Percentiles rank a stretch among this genome's conserved stretches.
Evolutionary conservation across 2,329 filamentous ascomycete species (phyloP).

Genomic region (Arthrobotrys conoides): DNA sequence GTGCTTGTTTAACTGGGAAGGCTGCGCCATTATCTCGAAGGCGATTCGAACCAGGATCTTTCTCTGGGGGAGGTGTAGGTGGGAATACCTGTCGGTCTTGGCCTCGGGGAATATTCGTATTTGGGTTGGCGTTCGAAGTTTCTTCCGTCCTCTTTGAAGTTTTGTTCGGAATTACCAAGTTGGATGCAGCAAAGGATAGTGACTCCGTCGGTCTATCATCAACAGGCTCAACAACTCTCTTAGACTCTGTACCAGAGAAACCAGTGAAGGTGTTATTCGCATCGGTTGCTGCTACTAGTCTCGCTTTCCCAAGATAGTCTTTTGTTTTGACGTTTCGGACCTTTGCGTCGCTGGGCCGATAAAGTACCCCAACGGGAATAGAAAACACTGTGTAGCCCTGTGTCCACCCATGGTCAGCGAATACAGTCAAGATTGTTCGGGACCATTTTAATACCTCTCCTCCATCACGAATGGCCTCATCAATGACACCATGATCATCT

Average conservation of each 20-base stretch:
- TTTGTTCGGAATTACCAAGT: conserved; percentile 89
- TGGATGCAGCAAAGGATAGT: conserved; percentile 91
- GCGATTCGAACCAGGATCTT: conserved; percentile 70
- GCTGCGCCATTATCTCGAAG: conserved; percentile 51
- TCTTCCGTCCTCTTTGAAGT: conserved; percentile 57
- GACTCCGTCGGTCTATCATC: conserved; percentile 87
- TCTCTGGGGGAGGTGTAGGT: conserved; percentile 97
- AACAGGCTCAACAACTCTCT: conserved; percentile 70
- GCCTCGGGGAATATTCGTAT: conserved; percentile 66
- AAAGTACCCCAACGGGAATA: conserved; percentile 94
- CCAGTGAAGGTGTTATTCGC: conserved; percentile 84
- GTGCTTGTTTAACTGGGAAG: conserved; percentile 52
- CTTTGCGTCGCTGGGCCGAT: conserved; percentile 95
- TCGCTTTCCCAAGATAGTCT: conserved; percentile 96
- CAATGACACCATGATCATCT: conserved; percentile 96
- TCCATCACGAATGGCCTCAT: conserved; percentile 93
- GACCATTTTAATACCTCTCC: conserved; percentile 78
- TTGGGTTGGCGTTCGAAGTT: conserved; percentile 67
- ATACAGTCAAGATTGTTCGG: not conserved
- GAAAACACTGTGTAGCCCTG: conserved; percentile 99
- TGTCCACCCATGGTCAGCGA: conserved; percentile 10
- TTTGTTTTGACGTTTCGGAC: conserved; percentile 98
- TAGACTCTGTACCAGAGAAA: conserved; percentile 83
- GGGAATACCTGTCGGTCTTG: conserved; percentile 78
- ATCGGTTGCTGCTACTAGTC: conserved; percentile 89